Evolutionary conservation across 2,329 filamentous ascomycete genomes (phyloP).

Genomic region (Paracorniculantispora psalliotae): DNA sequence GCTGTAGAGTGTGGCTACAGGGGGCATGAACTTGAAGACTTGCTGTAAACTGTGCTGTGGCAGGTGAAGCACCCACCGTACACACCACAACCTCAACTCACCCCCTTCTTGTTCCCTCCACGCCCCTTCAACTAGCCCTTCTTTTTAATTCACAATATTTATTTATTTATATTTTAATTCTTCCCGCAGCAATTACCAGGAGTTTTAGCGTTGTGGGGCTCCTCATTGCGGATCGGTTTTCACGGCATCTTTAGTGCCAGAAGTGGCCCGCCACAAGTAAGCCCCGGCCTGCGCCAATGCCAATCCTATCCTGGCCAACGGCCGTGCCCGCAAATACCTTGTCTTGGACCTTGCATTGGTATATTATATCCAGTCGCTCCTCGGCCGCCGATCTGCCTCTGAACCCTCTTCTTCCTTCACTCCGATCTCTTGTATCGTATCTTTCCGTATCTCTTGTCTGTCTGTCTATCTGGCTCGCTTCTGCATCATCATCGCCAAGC

Average conservation of each 20-base stretch:
- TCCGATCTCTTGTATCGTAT: background rate
- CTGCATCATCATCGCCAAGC: background rate
- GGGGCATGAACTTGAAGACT: background rate
- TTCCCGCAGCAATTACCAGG: background rate
- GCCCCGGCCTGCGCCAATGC: conserved; percentile 7
- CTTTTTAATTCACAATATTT: no score
- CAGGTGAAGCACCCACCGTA: no score
- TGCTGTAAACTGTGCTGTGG: background rate
- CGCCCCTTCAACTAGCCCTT: background rate
- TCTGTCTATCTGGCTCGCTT: no score
- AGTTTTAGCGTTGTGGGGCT: conserved; percentile 4
- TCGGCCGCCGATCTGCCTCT: conserved; percentile 1
- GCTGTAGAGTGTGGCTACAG: background rate
- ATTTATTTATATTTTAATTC: conserved; percentile 9
- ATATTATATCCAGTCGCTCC: conserved; percentile 14
- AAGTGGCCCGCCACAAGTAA: conserved; percentile 11
- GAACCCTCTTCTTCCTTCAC: background rate
- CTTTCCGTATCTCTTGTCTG: background rate
- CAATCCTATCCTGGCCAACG: conserved; percentile 11
- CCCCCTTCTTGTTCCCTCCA: no score
- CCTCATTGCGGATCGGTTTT: conserved; percentile 12
- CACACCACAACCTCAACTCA: no score
- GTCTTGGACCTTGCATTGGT: conserved; percentile 12
- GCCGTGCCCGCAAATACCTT: conserved; percentile 10
- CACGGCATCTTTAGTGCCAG: conserved; percentile 14